Conservation (phyloP, 2,329 filamentous ascomycete genomes). For the Pyrenochaeta sp. region DNA sequence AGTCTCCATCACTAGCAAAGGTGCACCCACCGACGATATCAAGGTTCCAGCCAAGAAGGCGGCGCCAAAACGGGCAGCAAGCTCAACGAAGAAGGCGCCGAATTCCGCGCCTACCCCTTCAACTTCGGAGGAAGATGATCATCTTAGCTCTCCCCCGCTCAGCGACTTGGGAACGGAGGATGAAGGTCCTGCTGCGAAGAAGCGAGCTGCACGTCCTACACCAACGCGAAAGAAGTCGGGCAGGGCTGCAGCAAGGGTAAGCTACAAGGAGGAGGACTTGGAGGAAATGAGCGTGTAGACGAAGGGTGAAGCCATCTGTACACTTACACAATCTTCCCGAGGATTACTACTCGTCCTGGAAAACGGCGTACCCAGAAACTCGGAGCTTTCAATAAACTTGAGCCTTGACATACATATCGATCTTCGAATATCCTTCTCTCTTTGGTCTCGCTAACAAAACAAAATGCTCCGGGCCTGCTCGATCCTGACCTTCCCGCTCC, state of each 20-base stretch:
- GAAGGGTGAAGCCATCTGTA: background rate
- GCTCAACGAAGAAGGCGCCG: conserved; percentile 43
- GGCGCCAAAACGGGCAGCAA: conserved; percentile 32
- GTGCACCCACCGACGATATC: conserved; percentile 40
- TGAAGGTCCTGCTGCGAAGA: conserved; percentile 29
- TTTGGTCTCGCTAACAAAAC: conserved; percentile 8
- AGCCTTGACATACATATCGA: too few species aligned
- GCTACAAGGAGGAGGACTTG: conserved; percentile 46
- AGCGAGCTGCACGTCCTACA: conserved; percentile 30
- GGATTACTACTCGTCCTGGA: background rate
- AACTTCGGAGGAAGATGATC: conserved; percentile 46
- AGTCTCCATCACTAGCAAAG: conserved; percentile 31
- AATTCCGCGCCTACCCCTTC: conserved; percentile 54
- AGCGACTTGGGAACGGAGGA: conserved; percentile 48
- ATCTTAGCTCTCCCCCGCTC: conserved; percentile 46
- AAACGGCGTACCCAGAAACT: background rate
- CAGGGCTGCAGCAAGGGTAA: conserved; percentile 34
- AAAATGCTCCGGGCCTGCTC: conserved; percentile 19
- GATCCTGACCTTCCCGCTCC: conserved; percentile 26
- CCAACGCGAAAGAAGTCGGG: conserved; percentile 37
- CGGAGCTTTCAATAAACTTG: background rate
- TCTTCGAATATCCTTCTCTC: background rate
- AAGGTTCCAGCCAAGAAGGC: conserved; percentile 50
- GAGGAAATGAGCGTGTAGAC: conserved; percentile 36
- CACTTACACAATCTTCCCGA: conserved; percentile 2